These are phyloP conservation scores for Podospora conica DNA, from an alignment of 495 filamentous ascomycete genomes.

Conservation along the genomic window DNA sequence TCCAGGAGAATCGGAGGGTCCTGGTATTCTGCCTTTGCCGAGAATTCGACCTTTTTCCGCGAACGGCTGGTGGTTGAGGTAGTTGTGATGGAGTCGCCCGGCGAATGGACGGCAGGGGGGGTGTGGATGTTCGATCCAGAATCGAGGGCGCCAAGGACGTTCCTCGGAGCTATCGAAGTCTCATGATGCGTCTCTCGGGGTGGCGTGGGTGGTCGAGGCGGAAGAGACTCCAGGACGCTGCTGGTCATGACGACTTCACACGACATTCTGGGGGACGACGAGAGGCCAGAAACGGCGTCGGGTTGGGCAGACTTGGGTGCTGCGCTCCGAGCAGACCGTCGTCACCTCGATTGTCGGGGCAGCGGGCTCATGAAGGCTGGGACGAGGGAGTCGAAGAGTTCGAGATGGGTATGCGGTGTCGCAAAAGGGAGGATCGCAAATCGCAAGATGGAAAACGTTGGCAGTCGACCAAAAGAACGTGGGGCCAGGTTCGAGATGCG, in stretches of 20 bases:
- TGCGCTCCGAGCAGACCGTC: background rate
- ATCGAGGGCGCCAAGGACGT: slow-evolving; percentile 27
- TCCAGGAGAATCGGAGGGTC: slow-evolving; percentile 48
- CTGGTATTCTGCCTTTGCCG: slow-evolving; percentile 64
- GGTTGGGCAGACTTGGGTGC: slow-evolving; percentile 8
- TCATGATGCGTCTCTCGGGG: slow-evolving; percentile 44
- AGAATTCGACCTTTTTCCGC: slow-evolving; percentile 70
- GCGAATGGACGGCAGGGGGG: slow-evolving; percentile 42
- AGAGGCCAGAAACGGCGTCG: slow-evolving; percentile 12
- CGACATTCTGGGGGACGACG: slow-evolving; percentile 41
- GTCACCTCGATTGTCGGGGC: slow-evolving; percentile 14
- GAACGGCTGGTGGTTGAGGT: slow-evolving; percentile 48
- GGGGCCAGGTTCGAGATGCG: background rate
- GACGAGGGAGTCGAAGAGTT: background rate
- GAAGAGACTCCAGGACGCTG: slow-evolving; percentile 35
- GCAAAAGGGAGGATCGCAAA: background rate
- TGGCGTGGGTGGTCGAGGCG: slow-evolving; percentile 50
- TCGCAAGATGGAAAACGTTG: background rate
- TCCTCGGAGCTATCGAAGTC: slow-evolving; percentile 16
- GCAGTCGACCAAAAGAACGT: background rate
- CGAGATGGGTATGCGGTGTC: background rate
- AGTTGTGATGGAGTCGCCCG: slow-evolving; percentile 51
- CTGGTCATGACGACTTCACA: slow-evolving; percentile 36
- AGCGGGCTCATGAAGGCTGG: slow-evolving; percentile 6
- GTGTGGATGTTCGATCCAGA: slow-evolving; percentile 39